Conservation (phyloP, 768 basidiomycete species). For the Mycena filopes region DNA sequence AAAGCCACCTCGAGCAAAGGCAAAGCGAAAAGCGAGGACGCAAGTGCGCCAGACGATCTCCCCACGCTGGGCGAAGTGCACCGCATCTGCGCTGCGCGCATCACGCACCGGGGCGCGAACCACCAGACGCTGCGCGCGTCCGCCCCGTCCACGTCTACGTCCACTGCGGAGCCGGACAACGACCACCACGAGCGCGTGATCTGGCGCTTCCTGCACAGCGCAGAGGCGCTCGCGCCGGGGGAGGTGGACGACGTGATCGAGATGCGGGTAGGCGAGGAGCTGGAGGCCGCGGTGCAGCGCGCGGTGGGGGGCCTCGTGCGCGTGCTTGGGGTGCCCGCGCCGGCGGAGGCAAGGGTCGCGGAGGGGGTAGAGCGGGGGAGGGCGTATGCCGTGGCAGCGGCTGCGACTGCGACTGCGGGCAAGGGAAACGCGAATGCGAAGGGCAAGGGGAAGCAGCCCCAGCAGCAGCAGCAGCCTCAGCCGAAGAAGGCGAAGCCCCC, state of each 20-base stretch:
- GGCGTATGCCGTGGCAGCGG: conserved; percentile 55
- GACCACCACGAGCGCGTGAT: conserved; percentile 75
- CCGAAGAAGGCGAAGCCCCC: conserved; percentile 42
- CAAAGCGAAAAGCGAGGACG: no score
- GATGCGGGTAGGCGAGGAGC: conserved; percentile 67
- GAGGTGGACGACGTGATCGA: conserved; percentile 79
- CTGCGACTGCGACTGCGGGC: conserved; percentile 38
- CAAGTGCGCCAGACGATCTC: conserved; percentile 48
- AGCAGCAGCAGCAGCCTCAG: no score
- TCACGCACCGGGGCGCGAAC: conserved; percentile 78
- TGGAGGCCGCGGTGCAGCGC: conserved; percentile 64
- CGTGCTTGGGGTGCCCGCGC: conserved; percentile 62
- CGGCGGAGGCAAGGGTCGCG: conserved; percentile 63
- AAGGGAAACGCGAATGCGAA: conserved; percentile 24
- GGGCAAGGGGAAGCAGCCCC: neutral
- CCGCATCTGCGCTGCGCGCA: conserved; percentile 81
- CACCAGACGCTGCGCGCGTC: conserved; percentile 78
- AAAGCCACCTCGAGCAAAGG: no score
- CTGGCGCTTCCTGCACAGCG: conserved; percentile 74
- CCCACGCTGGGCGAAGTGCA: conserved; percentile 67
- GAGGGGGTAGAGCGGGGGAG: conserved; percentile 61
- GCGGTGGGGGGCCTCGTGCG: conserved; percentile 69
- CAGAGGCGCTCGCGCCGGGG: conserved; percentile 66
- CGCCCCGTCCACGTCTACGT: conserved; percentile 58
- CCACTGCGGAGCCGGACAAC: conserved; percentile 11